Evolutionary conservation across 768 basidiomycete species (phyloP).

Genomic region (Daedaleopsis nitida): DNA sequence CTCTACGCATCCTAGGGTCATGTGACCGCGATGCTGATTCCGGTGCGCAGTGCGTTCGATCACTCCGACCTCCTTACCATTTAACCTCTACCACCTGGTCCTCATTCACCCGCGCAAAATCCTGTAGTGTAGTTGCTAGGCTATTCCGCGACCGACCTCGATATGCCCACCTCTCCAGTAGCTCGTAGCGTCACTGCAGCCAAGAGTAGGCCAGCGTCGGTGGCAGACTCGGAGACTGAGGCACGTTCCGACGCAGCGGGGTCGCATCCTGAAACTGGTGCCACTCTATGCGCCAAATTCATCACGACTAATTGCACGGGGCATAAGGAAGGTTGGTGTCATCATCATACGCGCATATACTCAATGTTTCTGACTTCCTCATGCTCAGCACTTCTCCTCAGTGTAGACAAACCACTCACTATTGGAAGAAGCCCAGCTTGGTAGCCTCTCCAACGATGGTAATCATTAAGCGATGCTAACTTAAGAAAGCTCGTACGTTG

Average conservation of each 20-base stretch:
- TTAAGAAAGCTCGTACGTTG: conserved; percentile 53
- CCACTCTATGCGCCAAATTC: conserved; percentile 71
- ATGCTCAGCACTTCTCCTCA: conserved; percentile 58
- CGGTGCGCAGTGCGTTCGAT: too few species aligned
- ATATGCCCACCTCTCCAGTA: neutral
- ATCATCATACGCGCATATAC: neutral
- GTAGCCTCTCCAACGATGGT: conserved; percentile 33
- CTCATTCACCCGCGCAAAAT: neutral
- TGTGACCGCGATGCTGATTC: neutral
- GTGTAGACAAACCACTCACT: conserved; percentile 59
- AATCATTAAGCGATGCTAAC: neutral
- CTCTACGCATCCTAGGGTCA: too few species aligned
- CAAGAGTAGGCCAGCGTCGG: neutral
- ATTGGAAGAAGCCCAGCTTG: conserved; percentile 79
- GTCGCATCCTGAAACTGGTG: neutral
- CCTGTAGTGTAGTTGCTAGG: too few species aligned
- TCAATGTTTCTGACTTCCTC: neutral
- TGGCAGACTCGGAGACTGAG: neutral
- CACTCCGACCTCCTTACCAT: too few species aligned
- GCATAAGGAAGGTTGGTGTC: conserved; percentile 58
- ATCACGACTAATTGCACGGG: conserved; percentile 60
- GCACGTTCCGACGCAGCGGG: neutral
- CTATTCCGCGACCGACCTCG: neutral
- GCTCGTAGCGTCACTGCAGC: neutral
- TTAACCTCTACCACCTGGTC: neutral